A percentile compares a stretch with the other conserved stretches of the same genome.
These are phyloP conservation scores for Naganishia vishniacii DNA, from an alignment of 768 basidiomycete genomes.

Conservation along the genomic window DNA sequence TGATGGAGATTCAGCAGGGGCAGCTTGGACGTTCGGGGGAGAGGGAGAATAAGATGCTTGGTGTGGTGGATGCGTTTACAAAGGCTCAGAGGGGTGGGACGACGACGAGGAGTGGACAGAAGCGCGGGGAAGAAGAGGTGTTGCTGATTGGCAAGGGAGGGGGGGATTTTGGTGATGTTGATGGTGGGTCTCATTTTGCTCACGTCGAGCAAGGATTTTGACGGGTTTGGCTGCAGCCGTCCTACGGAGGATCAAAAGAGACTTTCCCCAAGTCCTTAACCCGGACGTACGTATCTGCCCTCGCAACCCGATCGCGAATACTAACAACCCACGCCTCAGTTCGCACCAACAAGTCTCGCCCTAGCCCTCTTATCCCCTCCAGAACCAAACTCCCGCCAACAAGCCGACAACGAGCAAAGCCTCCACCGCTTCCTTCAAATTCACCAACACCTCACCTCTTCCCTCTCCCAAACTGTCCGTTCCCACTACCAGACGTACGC, in stretches of 20 bases:
- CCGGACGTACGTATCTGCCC: conserved; percentile 33
- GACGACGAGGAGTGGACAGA: conserved; percentile 13
- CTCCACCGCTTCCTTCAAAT: conserved; percentile 40
- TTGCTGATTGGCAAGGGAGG: conserved; percentile 31
- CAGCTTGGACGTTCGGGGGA: neutral
- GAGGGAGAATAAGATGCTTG: conserved; percentile 24
- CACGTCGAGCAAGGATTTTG: neutral
- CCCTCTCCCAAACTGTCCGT: conserved; percentile 50
- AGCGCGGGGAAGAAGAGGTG: conserved; percentile 32
- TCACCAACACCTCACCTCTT: conserved; percentile 38
- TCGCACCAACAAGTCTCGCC: conserved; percentile 89
- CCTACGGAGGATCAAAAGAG: conserved; percentile 75
- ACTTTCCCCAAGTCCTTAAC: conserved; percentile 72
- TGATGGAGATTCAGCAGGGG: neutral
- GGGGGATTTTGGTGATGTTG: conserved; percentile 68
- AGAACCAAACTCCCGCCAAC: conserved; percentile 1
- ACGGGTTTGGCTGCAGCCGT: conserved; percentile 56
- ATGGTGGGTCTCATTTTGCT: conserved; percentile 56
- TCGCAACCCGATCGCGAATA: neutral
- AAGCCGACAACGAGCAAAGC: conserved; percentile 28
- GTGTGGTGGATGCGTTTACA: conserved; percentile 24
- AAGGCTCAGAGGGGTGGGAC: conserved; percentile 23
- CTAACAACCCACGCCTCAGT: too few species aligned
- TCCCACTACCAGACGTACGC: conserved; percentile 92
- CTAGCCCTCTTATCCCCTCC: conserved; percentile 62